A percentile compares a stretch with the other conserved stretches of the same genome.
Conservation (phyloP, 2,329 filamentous ascomycete species). For the Escovopsis weberi region DNA sequence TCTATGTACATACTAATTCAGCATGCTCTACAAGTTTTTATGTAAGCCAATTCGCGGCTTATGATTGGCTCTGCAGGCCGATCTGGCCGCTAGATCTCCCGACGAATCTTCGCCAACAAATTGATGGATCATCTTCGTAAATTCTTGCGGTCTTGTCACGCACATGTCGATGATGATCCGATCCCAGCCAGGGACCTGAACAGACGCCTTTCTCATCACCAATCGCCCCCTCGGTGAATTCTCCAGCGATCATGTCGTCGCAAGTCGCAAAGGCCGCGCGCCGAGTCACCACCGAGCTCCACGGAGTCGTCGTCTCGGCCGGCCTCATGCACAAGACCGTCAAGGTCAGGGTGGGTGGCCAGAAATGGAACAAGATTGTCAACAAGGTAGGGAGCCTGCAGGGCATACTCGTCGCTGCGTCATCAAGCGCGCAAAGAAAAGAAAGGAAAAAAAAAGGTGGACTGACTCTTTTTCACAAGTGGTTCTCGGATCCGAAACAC, state of each 20-base stretch:
- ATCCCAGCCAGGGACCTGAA: no score
- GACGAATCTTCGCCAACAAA: no score
- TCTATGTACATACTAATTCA: no score
- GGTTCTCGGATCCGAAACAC: conserved; percentile 47
- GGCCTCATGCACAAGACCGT: conserved; percentile 68
- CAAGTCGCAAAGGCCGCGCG: conserved; percentile 27
- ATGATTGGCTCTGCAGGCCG: no score
- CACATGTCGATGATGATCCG: no score
- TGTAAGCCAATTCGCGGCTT: no score
- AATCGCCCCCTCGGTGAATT: no score
- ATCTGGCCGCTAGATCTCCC: no score
- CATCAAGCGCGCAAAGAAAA: background rate
- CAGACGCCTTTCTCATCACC: no score
- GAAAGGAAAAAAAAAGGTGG: background rate
- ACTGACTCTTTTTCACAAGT: conserved; percentile 16
- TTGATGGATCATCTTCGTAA: no score
- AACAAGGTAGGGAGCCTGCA: conserved; percentile 43
- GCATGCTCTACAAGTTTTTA: no score
- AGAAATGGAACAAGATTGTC: conserved; percentile 58
- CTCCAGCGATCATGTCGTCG: conserved; percentile 21
- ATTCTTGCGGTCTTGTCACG: no score
- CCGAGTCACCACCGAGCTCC: conserved; percentile 34
- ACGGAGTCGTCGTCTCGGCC: conserved; percentile 62
- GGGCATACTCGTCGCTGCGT: background rate
- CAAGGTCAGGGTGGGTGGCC: conserved; percentile 57